These are phyloP conservation scores for Clohesyomyces aquaticus DNA, from an alignment of 495 filamentous ascomycete species.

Conservation along the genomic window DNA sequence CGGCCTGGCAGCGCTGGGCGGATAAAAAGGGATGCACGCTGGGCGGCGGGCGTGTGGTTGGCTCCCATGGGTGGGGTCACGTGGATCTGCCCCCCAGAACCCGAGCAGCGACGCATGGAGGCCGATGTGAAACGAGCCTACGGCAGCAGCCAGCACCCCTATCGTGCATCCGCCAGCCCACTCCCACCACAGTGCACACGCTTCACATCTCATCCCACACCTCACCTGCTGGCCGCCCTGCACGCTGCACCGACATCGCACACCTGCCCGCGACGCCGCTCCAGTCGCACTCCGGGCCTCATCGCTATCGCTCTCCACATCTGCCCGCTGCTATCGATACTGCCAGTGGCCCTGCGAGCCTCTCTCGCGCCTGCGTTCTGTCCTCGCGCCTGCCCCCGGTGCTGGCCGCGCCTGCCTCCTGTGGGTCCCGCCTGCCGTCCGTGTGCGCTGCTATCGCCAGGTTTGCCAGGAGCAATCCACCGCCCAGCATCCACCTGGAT, in stretches of 20 bases:
- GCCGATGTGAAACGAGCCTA: constrained; percentile 19
- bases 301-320: not conserved
- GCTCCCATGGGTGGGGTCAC: not conserved
- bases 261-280: no score
- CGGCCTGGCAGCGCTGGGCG: no score
- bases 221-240: no score
- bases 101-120: constrained; percentile 12
- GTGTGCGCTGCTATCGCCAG: not conserved
- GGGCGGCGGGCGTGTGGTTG: no score
- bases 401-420: not conserved
- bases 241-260: no score
- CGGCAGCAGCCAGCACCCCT: constrained; percentile 11
- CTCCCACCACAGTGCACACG: not conserved
- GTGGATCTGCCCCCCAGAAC: not conserved
- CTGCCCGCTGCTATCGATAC: no score
- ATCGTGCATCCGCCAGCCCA: constrained; percentile 19
- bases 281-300: no score
- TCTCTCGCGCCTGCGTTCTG: no score
- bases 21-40: not conserved
- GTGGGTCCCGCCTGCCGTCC: not conserved
- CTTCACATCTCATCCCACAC: not conserved
- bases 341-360: no score
- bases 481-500: not conserved
- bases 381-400: constrained; percentile 16
- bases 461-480: no score